These are phyloP conservation scores for Sclerotinia trifoliorum DNA, from an alignment of 2,329 filamentous ascomycete genomes.

Conservation along the genomic window DNA sequence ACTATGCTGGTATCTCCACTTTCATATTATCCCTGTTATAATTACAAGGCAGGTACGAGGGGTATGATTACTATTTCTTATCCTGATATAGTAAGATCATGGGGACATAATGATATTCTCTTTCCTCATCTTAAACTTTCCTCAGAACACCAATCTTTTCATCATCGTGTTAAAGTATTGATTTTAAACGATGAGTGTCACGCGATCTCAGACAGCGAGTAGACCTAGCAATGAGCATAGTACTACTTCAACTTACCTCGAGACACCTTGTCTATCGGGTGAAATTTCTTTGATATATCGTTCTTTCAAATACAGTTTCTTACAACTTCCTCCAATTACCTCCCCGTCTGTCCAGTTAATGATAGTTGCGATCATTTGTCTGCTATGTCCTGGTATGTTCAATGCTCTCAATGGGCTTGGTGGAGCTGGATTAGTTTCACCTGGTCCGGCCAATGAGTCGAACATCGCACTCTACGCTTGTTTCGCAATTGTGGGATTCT, in stretches of 20 bases:
- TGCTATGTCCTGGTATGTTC: slow-evolving; percentile 70
- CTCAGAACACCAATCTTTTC: slow-evolving; percentile 10
- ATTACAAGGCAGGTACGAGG: slow-evolving; percentile 10
- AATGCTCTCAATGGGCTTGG: slow-evolving; percentile 64
- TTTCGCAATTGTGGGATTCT: slow-evolving; percentile 58
- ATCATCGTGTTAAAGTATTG: slow-evolving; percentile 11
- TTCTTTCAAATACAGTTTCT: slow-evolving; percentile 1
- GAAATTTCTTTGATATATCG: not conserved
- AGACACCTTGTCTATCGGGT: not conserved
- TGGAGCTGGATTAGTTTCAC: slow-evolving; percentile 57
- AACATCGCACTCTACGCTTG: slow-evolving; percentile 47
- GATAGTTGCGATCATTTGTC: slow-evolving; percentile 65
- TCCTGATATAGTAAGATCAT: slow-evolving; percentile 22
- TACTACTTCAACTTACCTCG: slow-evolving; percentile 11
- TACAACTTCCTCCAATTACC: slow-evolving; percentile 10
- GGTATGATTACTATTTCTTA: not conserved
- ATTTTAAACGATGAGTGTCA: slow-evolving; percentile 16
- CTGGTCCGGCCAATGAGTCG: slow-evolving; percentile 49
- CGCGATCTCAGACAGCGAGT: slow-evolving; percentile 13
- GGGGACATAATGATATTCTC: slow-evolving; percentile 7
- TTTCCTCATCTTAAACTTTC: slow-evolving; percentile 17
- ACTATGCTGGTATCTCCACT: not conserved
- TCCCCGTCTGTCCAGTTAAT: slow-evolving; percentile 17
- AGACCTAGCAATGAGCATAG: slow-evolving; percentile 19
- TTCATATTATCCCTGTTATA: not conserved